Conservation (phyloP, 192 early-diverging fungal genomes). For the Podila minutissima region DNA sequence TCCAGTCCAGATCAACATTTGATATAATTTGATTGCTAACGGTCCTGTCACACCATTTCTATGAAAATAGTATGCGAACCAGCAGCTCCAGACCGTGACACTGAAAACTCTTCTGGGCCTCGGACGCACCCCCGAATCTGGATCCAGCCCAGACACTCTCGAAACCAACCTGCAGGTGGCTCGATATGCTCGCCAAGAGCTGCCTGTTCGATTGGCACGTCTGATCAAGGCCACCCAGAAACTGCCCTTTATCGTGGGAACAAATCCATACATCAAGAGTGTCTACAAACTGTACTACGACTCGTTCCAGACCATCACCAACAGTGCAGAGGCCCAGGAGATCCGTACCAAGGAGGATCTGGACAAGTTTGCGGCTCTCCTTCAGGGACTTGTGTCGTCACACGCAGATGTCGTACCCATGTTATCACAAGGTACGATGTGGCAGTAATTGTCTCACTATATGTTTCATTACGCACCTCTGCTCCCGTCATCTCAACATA, state of each 20-base stretch:
- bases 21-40: no score
- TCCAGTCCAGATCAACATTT: no score
- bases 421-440: constrained; percentile 74
- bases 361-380: constrained; percentile 72
- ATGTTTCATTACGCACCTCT: no score
- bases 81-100: constrained; percentile 17
- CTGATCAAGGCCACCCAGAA: constrained; percentile 88
- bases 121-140: background rate
- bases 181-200: constrained; percentile 74
- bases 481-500: no score
- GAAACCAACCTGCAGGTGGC: constrained; percentile 29
- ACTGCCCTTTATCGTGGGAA: constrained; percentile 94
- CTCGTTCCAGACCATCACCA: constrained; percentile 64
- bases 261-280: constrained; percentile 87
- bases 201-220: constrained; percentile 88
- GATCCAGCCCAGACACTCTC: background rate
- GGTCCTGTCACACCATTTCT: no score
- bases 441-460: background rate
- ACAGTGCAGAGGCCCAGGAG: constrained; percentile 64
- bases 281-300: constrained; percentile 86
- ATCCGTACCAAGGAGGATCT: constrained; percentile 62
- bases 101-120: constrained; percentile 14
- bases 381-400: constrained; percentile 77
- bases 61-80: constrained; percentile 12
- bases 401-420: constrained; percentile 90